A percentile compares a stretch with the other conserved stretches of the same genome.
These are phyloP conservation scores for Pleurotus pulmonarius DNA, from an alignment of 768 basidiomycete genomes.

Conservation along the genomic window DNA sequence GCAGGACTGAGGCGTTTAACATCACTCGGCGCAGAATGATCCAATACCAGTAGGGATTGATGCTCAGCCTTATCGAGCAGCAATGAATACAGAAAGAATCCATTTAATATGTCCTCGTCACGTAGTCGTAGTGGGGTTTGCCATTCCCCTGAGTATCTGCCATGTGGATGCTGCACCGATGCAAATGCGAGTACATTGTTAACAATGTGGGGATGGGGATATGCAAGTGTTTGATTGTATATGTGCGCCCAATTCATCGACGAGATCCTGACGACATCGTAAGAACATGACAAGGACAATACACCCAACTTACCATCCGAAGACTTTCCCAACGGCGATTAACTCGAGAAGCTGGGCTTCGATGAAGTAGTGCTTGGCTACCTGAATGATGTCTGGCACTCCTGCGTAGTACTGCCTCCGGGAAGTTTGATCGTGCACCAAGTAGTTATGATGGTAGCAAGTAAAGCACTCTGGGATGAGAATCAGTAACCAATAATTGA, in stretches of 20 bases:
- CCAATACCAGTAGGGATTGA: slow-evolving; percentile 1
- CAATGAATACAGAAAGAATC: slow-evolving; percentile 13
- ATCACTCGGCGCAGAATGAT: slow-evolving; percentile 6
- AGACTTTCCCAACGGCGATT: slow-evolving; percentile 12
- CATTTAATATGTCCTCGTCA: slow-evolving; percentile 5
- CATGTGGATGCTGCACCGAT: neutral
- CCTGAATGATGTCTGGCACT: slow-evolving; percentile 18
- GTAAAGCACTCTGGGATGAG: neutral
- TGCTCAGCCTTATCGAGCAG: slow-evolving; percentile 9
- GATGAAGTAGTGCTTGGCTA: slow-evolving; percentile 25
- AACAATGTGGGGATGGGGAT: neutral
- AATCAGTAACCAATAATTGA: slow-evolving; percentile 13
- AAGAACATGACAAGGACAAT: neutral
- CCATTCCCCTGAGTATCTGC: neutral
- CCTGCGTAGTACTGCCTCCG: slow-evolving; percentile 14
- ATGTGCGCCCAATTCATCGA: slow-evolving; percentile 17
- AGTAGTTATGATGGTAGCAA: too few species aligned
- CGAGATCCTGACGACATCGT: slow-evolving; percentile 13
- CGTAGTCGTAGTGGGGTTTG: neutral
- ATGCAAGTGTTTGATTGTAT: slow-evolving; percentile 15
- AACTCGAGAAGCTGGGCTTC: slow-evolving; percentile 15
- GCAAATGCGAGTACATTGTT: neutral
- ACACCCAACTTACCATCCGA: slow-evolving; percentile 17
- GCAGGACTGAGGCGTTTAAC: slow-evolving; percentile 1
- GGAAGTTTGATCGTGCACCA: neutral